Evolutionary conservation across 148 eudicot species (phyloP), one percentile per base, ranked within the genome.

Genomic region (Rhododendron ovatum): DNA sequence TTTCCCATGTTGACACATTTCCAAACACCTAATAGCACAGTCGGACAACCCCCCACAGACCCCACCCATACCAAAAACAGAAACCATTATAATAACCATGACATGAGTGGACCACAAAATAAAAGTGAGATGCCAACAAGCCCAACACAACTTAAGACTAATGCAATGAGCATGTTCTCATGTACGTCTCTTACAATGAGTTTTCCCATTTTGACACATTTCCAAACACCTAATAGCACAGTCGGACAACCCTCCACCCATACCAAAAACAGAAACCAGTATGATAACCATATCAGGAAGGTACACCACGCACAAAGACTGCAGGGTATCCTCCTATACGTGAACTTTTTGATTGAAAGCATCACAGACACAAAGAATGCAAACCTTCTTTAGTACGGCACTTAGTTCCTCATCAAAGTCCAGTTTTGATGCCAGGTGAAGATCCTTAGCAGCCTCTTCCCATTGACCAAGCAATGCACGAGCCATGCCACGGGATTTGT

Each of bases 361-460:
- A 78, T 26, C n/a, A 47, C 17, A 80, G 35, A 43, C 18, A 48
- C 9, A 80, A n/a, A 41, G 20, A 35, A 57, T 15, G 67, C 69
- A 3, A 22, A 96, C 99, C 96, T 93, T 94, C 86, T 93, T 94
- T 33, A 96, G 93, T 13, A 90, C 90, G 39, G 91, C 86, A 61
- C 80, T 87, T 53, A 95, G 90, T 88, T 96, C 99, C 90, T 96
- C 98, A 88, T 96, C 99, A 88, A 82, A 95, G 87, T 95, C 99
- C 82, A 96, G 81, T 3, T 85, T 96, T 18, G 98, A 93, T 51
- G 98, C 99, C 89, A 93, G 85, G 86, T 94, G 98, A 85, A 96
- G 95, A 92, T 96, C 99, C 89, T 92, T 91, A 47, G 95, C 96
- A 87, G 98, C 98, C 86, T 95, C 99, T 93, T 90, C 93, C 99